Percentiles rank a stretch among this genome's conserved stretches.
Conservation (phyloP, 2,329 filamentous ascomycete genomes). For the Cryphonectria carpinicola region DNA sequence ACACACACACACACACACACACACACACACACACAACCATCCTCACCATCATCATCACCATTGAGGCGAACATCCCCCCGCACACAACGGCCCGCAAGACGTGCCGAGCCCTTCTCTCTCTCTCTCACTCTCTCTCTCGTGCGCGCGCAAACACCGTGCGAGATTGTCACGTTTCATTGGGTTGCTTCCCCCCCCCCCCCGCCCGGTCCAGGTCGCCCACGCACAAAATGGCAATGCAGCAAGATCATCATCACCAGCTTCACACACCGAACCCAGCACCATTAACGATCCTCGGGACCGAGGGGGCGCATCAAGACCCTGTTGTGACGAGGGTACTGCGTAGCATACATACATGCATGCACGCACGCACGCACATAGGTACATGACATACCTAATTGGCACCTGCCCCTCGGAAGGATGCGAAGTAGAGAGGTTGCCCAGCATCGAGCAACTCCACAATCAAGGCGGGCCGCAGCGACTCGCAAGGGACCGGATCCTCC, state of each 20-base stretch:
- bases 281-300: neutral
- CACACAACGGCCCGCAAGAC: slow-evolving; percentile 7
- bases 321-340: neutral
- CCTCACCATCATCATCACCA: neutral
- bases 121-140: neutral
- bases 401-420: neutral
- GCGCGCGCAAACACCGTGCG: slow-evolving; percentile 12
- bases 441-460: neutral
- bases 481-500: slow-evolving; percentile 4
- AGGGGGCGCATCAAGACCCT: neutral
- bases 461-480: slow-evolving; percentile 13
- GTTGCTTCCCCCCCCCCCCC: neutral
- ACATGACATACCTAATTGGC: neutral
- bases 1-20: neutral
- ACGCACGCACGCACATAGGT: neutral
- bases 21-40: neutral
- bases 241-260: neutral
- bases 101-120: neutral
- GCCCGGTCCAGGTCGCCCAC: neutral
- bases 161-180: slow-evolving; percentile 3
- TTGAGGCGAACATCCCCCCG: neutral
- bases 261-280: neutral
- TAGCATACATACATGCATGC: neutral
- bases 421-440: neutral
- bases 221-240: neutral